phyloP scores from a whole-genome alignment of 257 asterid genomes.

The Solanum etuberosum region DNA sequence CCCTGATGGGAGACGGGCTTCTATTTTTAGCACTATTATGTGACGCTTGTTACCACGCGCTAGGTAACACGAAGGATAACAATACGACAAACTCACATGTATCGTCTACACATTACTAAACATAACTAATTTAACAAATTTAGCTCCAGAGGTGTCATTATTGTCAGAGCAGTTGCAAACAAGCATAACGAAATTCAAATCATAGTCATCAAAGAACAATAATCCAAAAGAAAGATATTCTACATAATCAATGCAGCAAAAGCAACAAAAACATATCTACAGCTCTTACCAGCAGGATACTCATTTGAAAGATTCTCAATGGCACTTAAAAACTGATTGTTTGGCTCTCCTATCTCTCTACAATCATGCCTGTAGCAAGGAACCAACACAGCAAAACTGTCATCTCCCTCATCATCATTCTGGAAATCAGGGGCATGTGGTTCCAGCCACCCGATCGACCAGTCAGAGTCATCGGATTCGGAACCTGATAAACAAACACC shows the following conservation, averaged over 20 bases:
- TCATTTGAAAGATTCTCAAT: slow-evolving; percentile 42
- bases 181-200: background rate
- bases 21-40: background rate
- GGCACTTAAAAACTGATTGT: slow-evolving; percentile 35
- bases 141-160: background rate
- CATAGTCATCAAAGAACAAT: background rate
- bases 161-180: background rate
- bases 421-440: slow-evolving; percentile 80
- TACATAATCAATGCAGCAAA: background rate
- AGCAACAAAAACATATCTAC: background rate
- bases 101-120: background rate
- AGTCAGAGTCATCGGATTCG: slow-evolving; percentile 84
- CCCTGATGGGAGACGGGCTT: background rate
- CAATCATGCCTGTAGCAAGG: slow-evolving; percentile 74
- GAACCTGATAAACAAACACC: slow-evolving; percentile 84
- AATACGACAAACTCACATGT: background rate
- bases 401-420: slow-evolving; percentile 61
- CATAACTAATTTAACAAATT: background rate
- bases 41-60: background rate
- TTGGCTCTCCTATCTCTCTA: slow-evolving; percentile 26
- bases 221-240: background rate
- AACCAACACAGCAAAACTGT: slow-evolving; percentile 87
- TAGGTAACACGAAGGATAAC: background rate
- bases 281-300: slow-evolving; percentile 47
- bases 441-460: slow-evolving; percentile 98